Evolutionary conservation across 768 basidiomycete species (phyloP).

Genomic region (Kwoniella mangroviensis): DNA sequence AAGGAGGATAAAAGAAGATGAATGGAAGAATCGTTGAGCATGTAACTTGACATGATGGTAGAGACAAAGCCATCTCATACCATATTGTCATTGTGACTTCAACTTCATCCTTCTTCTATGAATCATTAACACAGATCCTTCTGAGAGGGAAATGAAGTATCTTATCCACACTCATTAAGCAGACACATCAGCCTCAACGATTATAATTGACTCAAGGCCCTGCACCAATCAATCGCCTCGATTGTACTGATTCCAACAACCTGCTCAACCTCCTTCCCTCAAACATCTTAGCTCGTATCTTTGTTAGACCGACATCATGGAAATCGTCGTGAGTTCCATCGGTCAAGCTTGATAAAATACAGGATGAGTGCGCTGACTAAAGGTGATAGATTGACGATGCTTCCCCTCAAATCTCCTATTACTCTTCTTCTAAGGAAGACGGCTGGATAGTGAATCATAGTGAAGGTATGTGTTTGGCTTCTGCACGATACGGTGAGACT

Average conservation of each 20-base stretch:
- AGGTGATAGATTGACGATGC: constrained; percentile 15
- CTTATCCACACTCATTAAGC: background rate
- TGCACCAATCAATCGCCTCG: background rate
- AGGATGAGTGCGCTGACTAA: background rate
- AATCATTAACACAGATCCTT: background rate
- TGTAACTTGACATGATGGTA: too few relatives aligned
- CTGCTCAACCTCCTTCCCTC: too few relatives aligned
- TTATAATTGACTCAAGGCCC: background rate
- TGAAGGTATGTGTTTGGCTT: background rate
- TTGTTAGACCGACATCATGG: background rate
- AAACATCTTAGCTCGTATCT: too few relatives aligned
- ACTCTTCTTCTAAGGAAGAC: background rate
- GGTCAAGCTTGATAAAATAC: background rate
- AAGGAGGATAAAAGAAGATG: background rate
- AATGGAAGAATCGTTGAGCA: background rate
- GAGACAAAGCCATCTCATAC: too few relatives aligned
- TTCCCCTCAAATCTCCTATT: constrained; percentile 18
- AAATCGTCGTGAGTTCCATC: constrained; percentile 5
- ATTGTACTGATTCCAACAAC: background rate
- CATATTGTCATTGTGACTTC: too few relatives aligned
- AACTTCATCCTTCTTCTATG: too few relatives aligned
- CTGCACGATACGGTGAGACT: too few relatives aligned
- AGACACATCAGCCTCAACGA: background rate
- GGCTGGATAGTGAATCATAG: constrained; percentile 9
- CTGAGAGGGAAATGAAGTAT: background rate